phyloP scores from a whole-genome alignment of 2,329 filamentous ascomycete species.

The Paracorniculantispora psalliotae region DNA sequence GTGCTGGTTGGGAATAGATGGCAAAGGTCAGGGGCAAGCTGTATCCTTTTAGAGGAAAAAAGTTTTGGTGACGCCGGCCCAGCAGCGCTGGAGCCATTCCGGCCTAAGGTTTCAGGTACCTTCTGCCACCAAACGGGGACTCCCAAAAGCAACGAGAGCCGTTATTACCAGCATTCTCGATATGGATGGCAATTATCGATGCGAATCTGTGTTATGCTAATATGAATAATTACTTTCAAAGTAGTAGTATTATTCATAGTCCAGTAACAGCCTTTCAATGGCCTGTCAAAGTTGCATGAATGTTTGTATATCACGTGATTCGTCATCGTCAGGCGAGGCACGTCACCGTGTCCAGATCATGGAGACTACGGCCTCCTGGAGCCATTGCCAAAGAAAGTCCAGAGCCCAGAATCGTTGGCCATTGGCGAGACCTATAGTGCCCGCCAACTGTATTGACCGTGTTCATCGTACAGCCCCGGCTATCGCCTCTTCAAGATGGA shows the following conservation, averaged over 20 bases:
- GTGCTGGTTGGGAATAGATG: slow-evolving; percentile 1
- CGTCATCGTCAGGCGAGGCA: background rate
- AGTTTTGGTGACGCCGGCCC: slow-evolving; percentile 23
- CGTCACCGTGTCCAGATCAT: slow-evolving; percentile 13
- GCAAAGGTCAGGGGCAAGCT: slow-evolving; percentile 17
- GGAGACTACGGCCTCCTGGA: slow-evolving; percentile 10
- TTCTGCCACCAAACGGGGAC: background rate
- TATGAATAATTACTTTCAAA: too few relatives aligned
- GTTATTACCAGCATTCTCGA: background rate
- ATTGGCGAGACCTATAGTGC: background rate
- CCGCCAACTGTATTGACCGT: background rate
- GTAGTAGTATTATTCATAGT: background rate
- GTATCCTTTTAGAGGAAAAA: slow-evolving; percentile 18
- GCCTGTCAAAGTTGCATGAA: background rate
- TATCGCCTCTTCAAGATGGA: slow-evolving; percentile 60
- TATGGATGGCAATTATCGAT: background rate
- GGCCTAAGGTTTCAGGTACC: slow-evolving; percentile 33
- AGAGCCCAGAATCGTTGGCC: background rate
- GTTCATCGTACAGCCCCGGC: background rate
- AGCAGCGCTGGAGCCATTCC: slow-evolving; percentile 15
- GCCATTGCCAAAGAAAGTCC: background rate
- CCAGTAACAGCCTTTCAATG: background rate
- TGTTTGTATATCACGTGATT: slow-evolving; percentile 7
- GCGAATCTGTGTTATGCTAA: too few relatives aligned
- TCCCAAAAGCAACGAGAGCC: background rate